Percentiles rank a stretch among this genome's conserved stretches.
phyloP scores from a whole-genome alignment of 345 rosid genomes.

The Laguncularia racemosa region DNA sequence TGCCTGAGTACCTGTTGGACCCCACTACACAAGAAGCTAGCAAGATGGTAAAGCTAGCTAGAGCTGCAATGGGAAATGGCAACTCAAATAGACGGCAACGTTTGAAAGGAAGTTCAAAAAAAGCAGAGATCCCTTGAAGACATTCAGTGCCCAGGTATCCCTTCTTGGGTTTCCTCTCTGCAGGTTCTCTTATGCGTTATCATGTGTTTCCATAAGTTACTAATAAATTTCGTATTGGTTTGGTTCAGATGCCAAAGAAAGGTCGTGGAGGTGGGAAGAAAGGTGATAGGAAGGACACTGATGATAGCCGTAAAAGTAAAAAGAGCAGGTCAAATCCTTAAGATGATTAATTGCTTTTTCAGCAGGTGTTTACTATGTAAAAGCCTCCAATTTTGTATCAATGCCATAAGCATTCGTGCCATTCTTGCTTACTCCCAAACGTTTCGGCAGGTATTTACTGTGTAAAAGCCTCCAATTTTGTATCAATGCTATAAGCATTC shows the following conservation, averaged over 20 bases:
- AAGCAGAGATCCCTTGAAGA: conserved; percentile 56
- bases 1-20: conserved; percentile 76
- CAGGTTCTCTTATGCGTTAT: background rate
- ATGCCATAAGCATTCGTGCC: no score
- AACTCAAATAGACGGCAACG: conserved; percentile 30
- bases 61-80: conserved; percentile 75
- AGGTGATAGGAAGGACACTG: conserved; percentile 17
- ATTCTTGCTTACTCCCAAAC: no score
- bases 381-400: conserved; percentile 10
- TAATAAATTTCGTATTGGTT: background rate
- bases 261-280: conserved; percentile 23
- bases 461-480: conserved; percentile 8
- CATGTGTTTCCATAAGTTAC: background rate
- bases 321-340: conserved; percentile 12
- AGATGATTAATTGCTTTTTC: background rate
- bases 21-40: conserved; percentile 70
- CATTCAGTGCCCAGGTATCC: conserved; percentile 41
- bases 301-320: conserved; percentile 18
- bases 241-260: conserved; percentile 27
- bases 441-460: background rate
- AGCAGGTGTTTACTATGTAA: background rate
- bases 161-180: background rate
- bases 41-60: conserved; percentile 72
- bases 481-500: background rate
- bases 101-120: conserved; percentile 42